Base-by-base conservation (phyloP, 192 early-diverging fungal species). In the Rhizoclosmatium globosum region DNA sequence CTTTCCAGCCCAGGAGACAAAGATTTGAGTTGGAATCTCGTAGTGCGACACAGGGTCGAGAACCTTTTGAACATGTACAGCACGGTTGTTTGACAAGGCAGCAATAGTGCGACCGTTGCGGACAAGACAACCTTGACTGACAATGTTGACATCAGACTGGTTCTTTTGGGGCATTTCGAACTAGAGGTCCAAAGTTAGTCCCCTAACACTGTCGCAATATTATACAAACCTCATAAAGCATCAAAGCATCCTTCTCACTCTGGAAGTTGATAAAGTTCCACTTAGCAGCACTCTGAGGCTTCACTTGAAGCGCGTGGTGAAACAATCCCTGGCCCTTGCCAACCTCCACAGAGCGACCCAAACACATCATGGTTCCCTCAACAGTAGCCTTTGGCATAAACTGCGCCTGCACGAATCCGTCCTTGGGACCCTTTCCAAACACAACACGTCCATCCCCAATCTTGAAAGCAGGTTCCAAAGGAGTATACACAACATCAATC, bases 201-300 rank as follows among this genome's bases (percentile, higher is more conserved):
- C n/a, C 11, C n/a, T 58, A 11, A 43, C 0, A 4, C 11, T 9
- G 23, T 11, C 2, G 21, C 50, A 43, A 15, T 0, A n/a, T 3
- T n/a, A 17, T 45, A 9, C 43, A 1, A 58, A 88, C 82, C 82
- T 89, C 87, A 48, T 86, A 87, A 21, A 85, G 46, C 21, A 90
- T 77, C n/a, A 94, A 74, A 48, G 89, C 85, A 74, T 90, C 90
- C 43, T 89, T 87, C 41, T 88, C 76, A 23, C 86, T 86, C 47
- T 93, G 92, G 79, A 98, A 94, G 74, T 92, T 89, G 46, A 86
- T 85, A 82, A 94, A 94, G 80, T 93, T 95, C 95, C 95, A 98
- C 79, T 91, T 88, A 50, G 92, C 93, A 31, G 93, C 92, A 59
- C 92, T 87, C 46, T 96, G 94, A 44, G 96, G 95, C 78, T 93